A percentile compares a stretch with the other conserved stretches of the same genome.
Evolutionary conservation across 2,329 filamentous ascomycete genomes (phyloP).

Genomic region (Colletotrichum destructivum): DNA sequence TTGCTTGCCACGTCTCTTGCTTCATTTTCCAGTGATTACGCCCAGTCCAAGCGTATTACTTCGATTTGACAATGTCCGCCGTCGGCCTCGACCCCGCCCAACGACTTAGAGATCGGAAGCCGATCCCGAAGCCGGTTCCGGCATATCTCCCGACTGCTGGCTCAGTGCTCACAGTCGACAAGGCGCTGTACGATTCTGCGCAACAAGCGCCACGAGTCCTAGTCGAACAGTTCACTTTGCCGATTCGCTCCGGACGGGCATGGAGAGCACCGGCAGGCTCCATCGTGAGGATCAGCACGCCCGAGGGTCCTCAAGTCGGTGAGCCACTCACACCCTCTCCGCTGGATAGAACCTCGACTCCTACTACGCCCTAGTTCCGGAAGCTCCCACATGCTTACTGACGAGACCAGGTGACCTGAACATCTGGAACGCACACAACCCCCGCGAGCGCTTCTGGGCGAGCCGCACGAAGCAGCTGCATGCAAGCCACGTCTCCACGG

Average conservation of each 20-base stretch:
- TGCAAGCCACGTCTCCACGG: conserved; percentile 78
- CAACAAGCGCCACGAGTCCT: conserved; percentile 62
- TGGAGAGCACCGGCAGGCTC: conserved; percentile 79
- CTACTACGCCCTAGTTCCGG: too few species aligned
- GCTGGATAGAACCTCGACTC: not conserved
- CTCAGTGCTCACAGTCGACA: conserved; percentile 62
- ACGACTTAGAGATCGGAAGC: conserved; percentile 59
- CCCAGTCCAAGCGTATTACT: not conserved
- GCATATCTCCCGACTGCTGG: conserved; percentile 63
- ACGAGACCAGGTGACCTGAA: conserved; percentile 77
- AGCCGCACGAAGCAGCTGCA: conserved; percentile 84
- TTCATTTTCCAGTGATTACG: not conserved
- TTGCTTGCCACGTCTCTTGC: conserved; percentile 19
- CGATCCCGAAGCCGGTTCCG: conserved; percentile 63
- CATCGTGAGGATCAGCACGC: conserved; percentile 82
- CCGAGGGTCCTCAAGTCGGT: conserved; percentile 82
- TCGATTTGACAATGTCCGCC: conserved; percentile 18
- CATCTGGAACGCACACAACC: conserved; percentile 83
- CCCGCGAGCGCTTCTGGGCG: conserved; percentile 87
- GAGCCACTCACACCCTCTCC: conserved; percentile 43
- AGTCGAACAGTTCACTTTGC: conserved; percentile 72
- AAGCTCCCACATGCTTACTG: not conserved
- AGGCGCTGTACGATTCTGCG: conserved; percentile 72
- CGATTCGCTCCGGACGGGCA: conserved; percentile 81
- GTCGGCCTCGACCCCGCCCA: conserved; percentile 40